These are phyloP conservation scores for Pseudogymnoascus sp. DNA, from an alignment of 2,329 filamentous ascomycete species.

Conservation along the genomic window DNA sequence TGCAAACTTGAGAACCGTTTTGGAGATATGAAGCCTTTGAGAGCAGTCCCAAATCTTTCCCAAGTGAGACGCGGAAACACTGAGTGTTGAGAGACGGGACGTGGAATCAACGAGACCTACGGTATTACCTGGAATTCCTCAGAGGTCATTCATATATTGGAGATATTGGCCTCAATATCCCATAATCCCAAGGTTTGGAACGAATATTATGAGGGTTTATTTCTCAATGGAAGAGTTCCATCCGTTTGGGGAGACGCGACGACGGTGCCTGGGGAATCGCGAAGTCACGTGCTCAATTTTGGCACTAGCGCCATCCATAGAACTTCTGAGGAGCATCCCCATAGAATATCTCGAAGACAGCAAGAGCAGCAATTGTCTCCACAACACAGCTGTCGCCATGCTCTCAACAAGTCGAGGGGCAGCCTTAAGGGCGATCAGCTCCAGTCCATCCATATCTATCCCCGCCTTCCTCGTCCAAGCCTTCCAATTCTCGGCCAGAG, in stretches of 20 bases:
- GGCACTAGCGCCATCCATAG: background rate
- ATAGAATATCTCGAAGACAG: conserved; percentile 4
- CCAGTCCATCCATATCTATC: conserved; percentile 45
- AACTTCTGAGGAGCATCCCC: conserved; percentile 6
- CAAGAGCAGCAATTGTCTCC: conserved; percentile 10
- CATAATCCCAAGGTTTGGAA: background rate
- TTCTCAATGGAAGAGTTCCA: background rate
- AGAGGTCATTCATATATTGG: background rate
- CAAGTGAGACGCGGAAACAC: background rate
- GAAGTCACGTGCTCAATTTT: background rate
- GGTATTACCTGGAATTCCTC: background rate
- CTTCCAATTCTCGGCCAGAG: conserved; percentile 46
- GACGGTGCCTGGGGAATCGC: background rate
- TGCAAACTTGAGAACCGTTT: background rate
- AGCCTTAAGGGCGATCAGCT: conserved; percentile 49
- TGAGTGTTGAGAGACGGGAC: background rate
- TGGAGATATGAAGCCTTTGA: background rate
- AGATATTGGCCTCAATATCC: background rate
- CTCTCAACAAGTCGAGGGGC: conserved; percentile 56
- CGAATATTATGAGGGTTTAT: background rate
- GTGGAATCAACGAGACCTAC: background rate
- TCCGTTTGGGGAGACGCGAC: background rate
- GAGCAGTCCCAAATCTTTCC: background rate
- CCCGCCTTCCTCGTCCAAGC: conserved; percentile 68
- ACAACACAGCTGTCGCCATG: conserved; percentile 41